These are phyloP conservation scores for Yarrowia sp. DNA, from an alignment of 805 yeast species.

Conservation along the genomic window DNA sequence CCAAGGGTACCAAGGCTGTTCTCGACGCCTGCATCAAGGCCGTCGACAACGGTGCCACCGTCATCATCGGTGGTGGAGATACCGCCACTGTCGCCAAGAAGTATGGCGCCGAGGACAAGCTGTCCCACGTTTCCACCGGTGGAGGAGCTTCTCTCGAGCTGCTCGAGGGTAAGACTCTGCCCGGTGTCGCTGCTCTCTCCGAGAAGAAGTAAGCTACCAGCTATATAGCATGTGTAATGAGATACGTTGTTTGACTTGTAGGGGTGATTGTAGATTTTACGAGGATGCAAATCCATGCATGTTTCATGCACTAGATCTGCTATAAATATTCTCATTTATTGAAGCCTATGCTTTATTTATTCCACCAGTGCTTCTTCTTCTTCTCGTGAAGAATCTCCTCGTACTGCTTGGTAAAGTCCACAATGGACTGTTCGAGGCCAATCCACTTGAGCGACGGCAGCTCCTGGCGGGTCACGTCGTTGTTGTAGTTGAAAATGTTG, in stretches of 20 bases:
- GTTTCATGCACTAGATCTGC: neutral
- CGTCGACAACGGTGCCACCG: constrained; percentile 86
- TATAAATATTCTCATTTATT: neutral
- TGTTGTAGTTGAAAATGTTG: constrained; percentile 1
- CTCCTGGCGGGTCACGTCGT: neutral
- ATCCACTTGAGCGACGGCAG: neutral
- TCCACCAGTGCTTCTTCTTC: constrained; percentile 15
- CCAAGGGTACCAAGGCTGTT: constrained; percentile 85
- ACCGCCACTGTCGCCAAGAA: constrained; percentile 98
- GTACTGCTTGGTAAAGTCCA: neutral
- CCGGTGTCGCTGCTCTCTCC: constrained; percentile 94
- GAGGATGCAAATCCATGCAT: neutral
- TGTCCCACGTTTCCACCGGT: constrained; percentile 98
- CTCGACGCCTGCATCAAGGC: constrained; percentile 85
- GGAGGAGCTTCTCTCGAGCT: constrained; percentile 99
- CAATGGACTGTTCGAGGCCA: constrained; percentile 5
- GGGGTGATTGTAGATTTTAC: neutral
- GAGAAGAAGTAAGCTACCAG: constrained; percentile 51
- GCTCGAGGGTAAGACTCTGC: constrained; percentile 96
- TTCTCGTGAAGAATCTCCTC: constrained; percentile 7
- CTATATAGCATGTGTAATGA: neutral
- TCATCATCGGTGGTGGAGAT: constrained; percentile 98
- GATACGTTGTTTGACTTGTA: neutral
- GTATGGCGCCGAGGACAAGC: constrained; percentile 92
- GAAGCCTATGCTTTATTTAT: neutral